Evolutionary conservation across 2,329 filamentous ascomycete genomes (phyloP).

Genomic region (Rhytidhysteron rufulum): DNA sequence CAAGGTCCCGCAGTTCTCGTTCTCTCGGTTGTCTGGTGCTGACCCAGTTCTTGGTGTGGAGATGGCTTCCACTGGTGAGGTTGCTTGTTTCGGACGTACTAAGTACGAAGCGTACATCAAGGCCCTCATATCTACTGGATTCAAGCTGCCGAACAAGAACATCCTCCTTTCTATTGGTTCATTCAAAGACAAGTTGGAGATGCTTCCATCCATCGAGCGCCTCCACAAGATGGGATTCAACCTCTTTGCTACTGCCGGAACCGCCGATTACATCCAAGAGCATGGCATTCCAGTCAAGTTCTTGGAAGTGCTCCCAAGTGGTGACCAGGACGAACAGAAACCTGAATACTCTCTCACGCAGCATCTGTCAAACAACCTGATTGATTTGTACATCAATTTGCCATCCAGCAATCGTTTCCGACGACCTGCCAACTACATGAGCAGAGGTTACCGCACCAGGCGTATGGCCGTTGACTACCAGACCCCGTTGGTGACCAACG

Average conservation of each 20-base stretch:
- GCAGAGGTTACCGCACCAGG: conserved; percentile 91
- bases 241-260: conserved; percentile 92
- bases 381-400: conserved; percentile 97
- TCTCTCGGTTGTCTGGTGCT: conserved; percentile 92
- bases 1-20: conserved; percentile 98
- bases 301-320: conserved; percentile 68
- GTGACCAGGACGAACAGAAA: conserved; percentile 73
- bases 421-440: conserved; percentile 96
- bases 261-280: conserved; percentile 92
- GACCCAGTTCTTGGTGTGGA: conserved; percentile 96
- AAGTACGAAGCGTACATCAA: conserved; percentile 99
- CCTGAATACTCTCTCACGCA: conserved; percentile 96
- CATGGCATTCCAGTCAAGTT: conserved; percentile 91
- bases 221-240: conserved; percentile 90
- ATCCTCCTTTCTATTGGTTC: conserved; percentile 92
- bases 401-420: conserved; percentile 98
- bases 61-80: conserved; percentile 98
- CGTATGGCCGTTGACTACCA: conserved; percentile 98
- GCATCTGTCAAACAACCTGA: conserved; percentile 95
- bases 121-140: conserved; percentile 90
- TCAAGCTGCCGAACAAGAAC: conserved; percentile 93
- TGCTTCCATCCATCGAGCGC: conserved; percentile 88
- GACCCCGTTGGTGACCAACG: conserved; percentile 94
- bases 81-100: conserved; percentile 91
- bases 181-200: conserved; percentile 97